phyloP scores from a whole-genome alignment of 2,329 filamentous ascomycete species.

The Fusarium ambrosium region DNA sequence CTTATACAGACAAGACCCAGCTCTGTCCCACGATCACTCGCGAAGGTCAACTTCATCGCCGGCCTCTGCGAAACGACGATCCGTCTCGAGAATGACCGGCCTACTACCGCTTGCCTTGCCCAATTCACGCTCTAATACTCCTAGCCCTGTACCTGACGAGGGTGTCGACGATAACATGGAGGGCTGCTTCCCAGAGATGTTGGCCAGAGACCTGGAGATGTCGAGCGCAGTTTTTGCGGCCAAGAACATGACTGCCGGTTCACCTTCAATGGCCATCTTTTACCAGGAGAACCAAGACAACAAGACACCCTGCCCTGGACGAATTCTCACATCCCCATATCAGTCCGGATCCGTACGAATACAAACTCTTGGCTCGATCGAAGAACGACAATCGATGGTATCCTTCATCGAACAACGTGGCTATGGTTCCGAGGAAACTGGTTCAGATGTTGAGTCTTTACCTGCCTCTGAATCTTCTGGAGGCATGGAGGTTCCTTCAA shows the following conservation, averaged over 20 bases:
- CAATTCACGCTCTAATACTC: conserved; percentile 42
- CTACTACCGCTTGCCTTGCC: conserved; percentile 55
- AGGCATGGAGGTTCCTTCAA: conserved; percentile 51
- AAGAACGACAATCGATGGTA: conserved; percentile 54
- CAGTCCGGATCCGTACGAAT: conserved; percentile 49
- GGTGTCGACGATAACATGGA: conserved; percentile 48
- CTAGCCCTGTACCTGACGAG: conserved; percentile 38
- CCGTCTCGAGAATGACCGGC: conserved; percentile 57
- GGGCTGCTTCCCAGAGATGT: conserved; percentile 67
- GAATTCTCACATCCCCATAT: conserved; percentile 46
- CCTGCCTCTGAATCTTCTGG: conserved; percentile 50
- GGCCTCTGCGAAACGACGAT: conserved; percentile 48
- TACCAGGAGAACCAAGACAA: conserved; percentile 44
- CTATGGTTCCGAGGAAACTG: conserved; percentile 36
- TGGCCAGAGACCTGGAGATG: conserved; percentile 67
- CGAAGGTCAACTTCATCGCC: conserved; percentile 32
- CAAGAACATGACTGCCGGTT: conserved; percentile 66
- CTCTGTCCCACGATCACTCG: conserved; percentile 10
- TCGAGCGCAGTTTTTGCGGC: conserved; percentile 63
- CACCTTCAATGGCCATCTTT: conserved; percentile 56
- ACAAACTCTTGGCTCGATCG: conserved; percentile 52
- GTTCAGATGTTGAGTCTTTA: conserved; percentile 53
- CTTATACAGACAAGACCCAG: conserved; percentile 43
- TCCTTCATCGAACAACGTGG: conserved; percentile 50
- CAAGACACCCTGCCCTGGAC: conserved; percentile 30